Conservation (phyloP, 2,329 filamentous ascomycete genomes). For the Colletotrichum sp. region DNA sequence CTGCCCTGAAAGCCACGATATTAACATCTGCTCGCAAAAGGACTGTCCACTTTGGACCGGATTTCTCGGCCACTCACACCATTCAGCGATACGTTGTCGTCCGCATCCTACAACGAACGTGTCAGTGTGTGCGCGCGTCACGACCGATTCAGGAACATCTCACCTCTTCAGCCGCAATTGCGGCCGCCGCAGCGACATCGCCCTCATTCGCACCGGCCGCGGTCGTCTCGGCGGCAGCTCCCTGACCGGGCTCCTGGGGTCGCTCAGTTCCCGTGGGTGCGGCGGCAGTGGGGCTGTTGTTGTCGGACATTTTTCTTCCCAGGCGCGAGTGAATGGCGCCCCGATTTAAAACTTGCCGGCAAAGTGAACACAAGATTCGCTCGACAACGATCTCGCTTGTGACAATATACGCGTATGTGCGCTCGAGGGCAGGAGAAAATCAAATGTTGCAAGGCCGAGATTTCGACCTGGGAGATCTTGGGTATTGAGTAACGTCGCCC, state of each 20-base stretch:
- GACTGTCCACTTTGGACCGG: not conserved
- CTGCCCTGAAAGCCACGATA: not conserved
- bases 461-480: not conserved
- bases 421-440: not conserved
- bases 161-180: not conserved
- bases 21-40: not conserved
- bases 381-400: not conserved
- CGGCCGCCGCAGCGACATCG: not conserved
- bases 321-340: not conserved
- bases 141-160: not conserved
- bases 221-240: not conserved
- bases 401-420: not conserved
- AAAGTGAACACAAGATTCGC: not conserved
- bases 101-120: not conserved
- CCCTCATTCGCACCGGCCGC: not conserved
- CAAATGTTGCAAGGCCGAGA: not conserved
- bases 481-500: not conserved
- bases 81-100: not conserved
- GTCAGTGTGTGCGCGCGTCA: not conserved
- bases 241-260: not conserved
- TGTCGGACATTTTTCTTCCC: not conserved
- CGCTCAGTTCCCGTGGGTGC: not conserved
- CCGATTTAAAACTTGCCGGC: not conserved
- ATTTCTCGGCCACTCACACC: not conserved
- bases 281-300: not conserved